Percentiles rank a stretch among this genome's conserved stretches.
Evolutionary conservation across 345 rosid genomes (phyloP).

Genomic region (Sonneratia caseolaris): DNA sequence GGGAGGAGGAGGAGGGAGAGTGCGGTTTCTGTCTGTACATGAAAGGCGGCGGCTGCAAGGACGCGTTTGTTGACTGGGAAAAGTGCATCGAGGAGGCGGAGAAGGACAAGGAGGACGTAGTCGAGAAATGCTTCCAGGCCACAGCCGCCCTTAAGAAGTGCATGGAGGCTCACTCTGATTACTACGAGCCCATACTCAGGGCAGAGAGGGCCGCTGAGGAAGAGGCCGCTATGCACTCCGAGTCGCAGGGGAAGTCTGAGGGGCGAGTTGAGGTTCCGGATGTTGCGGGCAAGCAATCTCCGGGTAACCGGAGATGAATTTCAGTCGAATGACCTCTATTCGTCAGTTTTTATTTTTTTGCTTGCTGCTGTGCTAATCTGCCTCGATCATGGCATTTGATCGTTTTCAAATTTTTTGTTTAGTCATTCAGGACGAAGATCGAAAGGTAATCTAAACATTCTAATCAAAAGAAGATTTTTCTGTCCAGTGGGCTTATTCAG

Average conservation of each 20-base stretch:
- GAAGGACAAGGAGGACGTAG: slow-evolving; percentile 50
- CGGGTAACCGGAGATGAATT: background rate
- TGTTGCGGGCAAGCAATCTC: background rate
- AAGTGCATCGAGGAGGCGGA: slow-evolving; percentile 66
- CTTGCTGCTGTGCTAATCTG: background rate
- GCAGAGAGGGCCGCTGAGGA: slow-evolving; percentile 75
- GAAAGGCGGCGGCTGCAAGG: slow-evolving; percentile 91
- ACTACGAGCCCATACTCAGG: slow-evolving; percentile 63
- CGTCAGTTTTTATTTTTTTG: background rate
- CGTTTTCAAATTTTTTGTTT: background rate
- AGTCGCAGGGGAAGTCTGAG: background rate
- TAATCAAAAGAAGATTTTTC: background rate
- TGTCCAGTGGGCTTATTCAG: background rate
- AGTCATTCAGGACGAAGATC: background rate
- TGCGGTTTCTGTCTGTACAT: slow-evolving; percentile 38
- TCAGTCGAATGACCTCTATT: background rate
- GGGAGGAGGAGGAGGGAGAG: slow-evolving; percentile 3
- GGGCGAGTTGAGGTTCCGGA: background rate
- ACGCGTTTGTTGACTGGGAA: slow-evolving; percentile 64
- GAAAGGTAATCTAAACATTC: background rate
- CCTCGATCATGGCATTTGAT: slow-evolving; percentile 2
- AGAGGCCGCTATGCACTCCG: slow-evolving; percentile 16
- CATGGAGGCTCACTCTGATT: slow-evolving; percentile 68
- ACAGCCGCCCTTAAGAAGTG: slow-evolving; percentile 55
- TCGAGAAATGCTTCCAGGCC: slow-evolving; percentile 60